Evolutionary conservation across 352 stramenopile species (phyloP).

Genomic region (Phytophthora melonis): DNA sequence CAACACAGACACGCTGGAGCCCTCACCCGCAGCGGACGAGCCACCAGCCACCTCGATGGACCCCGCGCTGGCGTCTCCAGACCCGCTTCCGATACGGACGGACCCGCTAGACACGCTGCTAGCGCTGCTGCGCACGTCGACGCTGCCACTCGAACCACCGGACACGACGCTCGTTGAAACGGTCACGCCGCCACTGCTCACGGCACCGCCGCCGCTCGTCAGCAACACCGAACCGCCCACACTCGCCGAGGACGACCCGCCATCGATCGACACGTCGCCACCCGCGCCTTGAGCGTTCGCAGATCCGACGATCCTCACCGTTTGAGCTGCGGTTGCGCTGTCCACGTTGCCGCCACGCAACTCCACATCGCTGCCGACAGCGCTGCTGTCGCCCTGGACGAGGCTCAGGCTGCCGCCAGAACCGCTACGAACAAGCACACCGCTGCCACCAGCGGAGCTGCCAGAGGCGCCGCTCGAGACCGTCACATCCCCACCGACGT

Average conservation of each 20-base stretch:
- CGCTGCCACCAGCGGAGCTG: constrained; percentile 17
- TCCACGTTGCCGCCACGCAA: constrained; percentile 27
- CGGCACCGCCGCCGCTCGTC: constrained; percentile 24
- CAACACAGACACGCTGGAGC: constrained; percentile 29
- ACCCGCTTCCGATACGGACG: constrained; percentile 29
- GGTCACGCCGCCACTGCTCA: constrained; percentile 29
- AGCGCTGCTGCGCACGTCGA: constrained; percentile 26
- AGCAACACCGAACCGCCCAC: not conserved
- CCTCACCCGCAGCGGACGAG: constrained; percentile 32
- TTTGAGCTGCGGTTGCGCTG: constrained; percentile 25
- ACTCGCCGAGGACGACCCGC: constrained; percentile 5
- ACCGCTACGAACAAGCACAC: constrained; percentile 29
- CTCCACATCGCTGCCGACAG: constrained; percentile 37
- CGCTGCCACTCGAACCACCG: constrained; percentile 27
- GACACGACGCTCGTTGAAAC: no score
- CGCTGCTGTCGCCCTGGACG: constrained; percentile 29
- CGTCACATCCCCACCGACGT: constrained; percentile 34
- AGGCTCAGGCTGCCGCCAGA: constrained; percentile 33
- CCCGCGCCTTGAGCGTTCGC: constrained; percentile 31
- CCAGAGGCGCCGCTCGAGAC: constrained; percentile 31
- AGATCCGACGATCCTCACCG: constrained; percentile 35
- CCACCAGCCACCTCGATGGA: constrained; percentile 19
- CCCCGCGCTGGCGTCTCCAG: constrained; percentile 31
- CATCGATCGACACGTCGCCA: constrained; percentile 39
- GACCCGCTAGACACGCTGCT: constrained; percentile 31